Conservation (phyloP, 2,329 filamentous ascomycete genomes). For the Gliomastix tumulicola region DNA sequence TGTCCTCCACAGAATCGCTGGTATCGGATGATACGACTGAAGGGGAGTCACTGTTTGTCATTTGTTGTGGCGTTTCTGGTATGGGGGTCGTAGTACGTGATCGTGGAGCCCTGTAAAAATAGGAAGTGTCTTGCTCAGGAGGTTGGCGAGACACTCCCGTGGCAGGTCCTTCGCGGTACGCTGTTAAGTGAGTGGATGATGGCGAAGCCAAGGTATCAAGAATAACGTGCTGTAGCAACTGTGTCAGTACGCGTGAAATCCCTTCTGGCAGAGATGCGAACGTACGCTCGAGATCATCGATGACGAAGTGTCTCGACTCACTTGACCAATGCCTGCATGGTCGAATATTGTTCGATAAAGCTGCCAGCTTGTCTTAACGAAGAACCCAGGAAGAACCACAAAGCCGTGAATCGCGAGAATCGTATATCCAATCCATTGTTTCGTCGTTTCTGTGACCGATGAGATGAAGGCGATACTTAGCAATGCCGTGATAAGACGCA, state of each 20-base stretch:
- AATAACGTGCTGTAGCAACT: background rate
- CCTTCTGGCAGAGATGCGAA: background rate
- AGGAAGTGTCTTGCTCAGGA: background rate
- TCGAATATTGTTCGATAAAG: background rate
- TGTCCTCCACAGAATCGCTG: conserved; percentile 14
- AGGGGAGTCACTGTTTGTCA: background rate
- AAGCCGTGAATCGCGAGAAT: background rate
- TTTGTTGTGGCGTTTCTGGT: conserved; percentile 5
- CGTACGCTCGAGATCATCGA: background rate
- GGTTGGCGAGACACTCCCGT: no score
- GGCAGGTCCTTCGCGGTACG: no score
- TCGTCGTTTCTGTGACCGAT: background rate
- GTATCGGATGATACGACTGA: conserved; percentile 25
- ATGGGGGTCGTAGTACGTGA: conserved; percentile 29
- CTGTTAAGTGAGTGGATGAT: no score
- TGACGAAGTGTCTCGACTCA: background rate
- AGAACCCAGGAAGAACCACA: background rate
- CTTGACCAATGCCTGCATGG: background rate
- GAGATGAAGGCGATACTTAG: background rate
- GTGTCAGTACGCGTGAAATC: background rate
- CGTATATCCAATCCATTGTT: background rate
- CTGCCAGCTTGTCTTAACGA: background rate
- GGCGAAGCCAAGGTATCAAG: no score
- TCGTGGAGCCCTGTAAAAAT: conserved; percentile 9
- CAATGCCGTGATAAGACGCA: background rate